Evolutionary conservation across 257 asterid genomes (phyloP).

Genomic region (Anisodus acutangulus): DNA sequence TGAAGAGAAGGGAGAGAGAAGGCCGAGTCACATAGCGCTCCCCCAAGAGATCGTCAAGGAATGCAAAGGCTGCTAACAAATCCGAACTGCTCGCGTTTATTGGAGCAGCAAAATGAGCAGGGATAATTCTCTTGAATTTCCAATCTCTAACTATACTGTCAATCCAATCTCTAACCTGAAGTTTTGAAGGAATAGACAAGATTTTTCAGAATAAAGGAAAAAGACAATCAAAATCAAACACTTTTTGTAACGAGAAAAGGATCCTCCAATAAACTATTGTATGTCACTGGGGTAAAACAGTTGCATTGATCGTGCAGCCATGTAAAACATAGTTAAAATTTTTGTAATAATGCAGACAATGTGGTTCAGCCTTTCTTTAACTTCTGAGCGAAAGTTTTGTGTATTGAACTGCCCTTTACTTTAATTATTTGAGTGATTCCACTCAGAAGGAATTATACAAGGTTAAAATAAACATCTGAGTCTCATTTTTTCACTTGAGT

Average conservation of each 20-base stretch:
- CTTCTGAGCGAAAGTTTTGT: too few relatives aligned
- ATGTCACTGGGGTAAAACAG: background rate
- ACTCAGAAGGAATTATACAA: background rate
- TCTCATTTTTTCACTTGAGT: background rate
- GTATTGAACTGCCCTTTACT: too few relatives aligned
- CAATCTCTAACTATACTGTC: slow-evolving; percentile 79
- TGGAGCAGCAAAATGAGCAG: slow-evolving; percentile 96
- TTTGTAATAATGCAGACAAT: background rate
- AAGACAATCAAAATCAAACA: background rate
- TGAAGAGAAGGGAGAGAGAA: slow-evolving; percentile 70
- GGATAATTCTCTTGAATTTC: slow-evolving; percentile 91
- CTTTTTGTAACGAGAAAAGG: background rate
- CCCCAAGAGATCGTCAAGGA: slow-evolving; percentile 86
- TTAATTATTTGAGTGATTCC: background rate
- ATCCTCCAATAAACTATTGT: background rate
- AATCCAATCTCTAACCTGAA: slow-evolving; percentile 95
- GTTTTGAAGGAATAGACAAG: slow-evolving; percentile 4
- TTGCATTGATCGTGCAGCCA: background rate
- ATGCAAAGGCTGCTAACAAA: slow-evolving; percentile 81
- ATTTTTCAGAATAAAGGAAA: background rate
- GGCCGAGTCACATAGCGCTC: slow-evolving; percentile 74
- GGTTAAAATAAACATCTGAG: background rate
- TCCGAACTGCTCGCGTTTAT: slow-evolving; percentile 81
- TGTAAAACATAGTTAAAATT: background rate
- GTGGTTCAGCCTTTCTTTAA: background rate